Conservation (phyloP, 1,284 basidiomycete species). For the Fomes fomentarius region DNA sequence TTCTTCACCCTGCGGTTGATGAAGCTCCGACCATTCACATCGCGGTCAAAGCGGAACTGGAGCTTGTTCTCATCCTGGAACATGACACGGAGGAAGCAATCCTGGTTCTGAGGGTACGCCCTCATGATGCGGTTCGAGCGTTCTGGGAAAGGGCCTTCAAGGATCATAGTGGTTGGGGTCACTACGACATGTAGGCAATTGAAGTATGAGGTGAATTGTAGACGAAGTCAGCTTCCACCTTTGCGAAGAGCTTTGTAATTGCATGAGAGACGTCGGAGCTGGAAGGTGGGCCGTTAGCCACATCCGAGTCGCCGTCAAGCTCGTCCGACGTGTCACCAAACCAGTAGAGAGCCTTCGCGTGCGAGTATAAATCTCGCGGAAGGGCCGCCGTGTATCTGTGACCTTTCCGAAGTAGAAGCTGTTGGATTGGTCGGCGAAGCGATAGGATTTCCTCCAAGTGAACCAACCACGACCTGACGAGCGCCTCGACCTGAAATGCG, state of each 20-base stretch:
- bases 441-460: constrained; percentile 51
- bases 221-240: constrained; percentile 28
- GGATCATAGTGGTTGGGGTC: constrained; percentile 59
- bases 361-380: constrained; percentile 46
- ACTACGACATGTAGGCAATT: constrained; percentile 57
- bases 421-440: constrained; percentile 42
- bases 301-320: background rate
- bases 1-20: constrained; percentile 46
- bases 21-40: constrained; percentile 51
- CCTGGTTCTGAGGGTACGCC: constrained; percentile 48
- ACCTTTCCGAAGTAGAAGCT: constrained; percentile 35
- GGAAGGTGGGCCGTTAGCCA: background rate
- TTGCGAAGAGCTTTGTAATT: constrained; percentile 6
- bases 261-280: constrained; percentile 7
- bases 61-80: constrained; percentile 61
- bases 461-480: constrained; percentile 44
- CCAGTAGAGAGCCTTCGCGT: constrained; percentile 34
- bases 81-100: constrained; percentile 64
- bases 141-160: constrained; percentile 67
- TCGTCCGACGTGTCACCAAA: constrained; percentile 14
- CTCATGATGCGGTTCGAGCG: constrained; percentile 69
- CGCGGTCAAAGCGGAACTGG: constrained; percentile 52
- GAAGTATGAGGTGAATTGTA: constrained; percentile 41
- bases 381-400: constrained; percentile 40
- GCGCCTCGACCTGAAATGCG: constrained; percentile 58